Evolutionary conservation across 495 filamentous ascomycete species (phyloP), one percentile per base, ranked within the genome.

Genomic region (Penicillium odoratum): DNA sequence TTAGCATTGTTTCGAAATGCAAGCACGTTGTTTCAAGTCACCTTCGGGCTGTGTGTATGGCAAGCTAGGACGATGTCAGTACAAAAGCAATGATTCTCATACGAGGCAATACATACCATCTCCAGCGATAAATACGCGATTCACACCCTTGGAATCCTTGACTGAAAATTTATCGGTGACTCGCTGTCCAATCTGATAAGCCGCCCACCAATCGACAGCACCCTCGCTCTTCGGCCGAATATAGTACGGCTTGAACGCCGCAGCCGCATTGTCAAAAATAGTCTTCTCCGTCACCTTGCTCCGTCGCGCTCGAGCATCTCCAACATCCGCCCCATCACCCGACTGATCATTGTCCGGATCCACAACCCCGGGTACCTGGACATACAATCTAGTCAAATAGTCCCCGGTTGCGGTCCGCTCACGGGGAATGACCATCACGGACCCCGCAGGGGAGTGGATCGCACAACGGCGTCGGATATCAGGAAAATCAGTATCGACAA

Each of bases 41-140:
- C 88, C 79, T 91, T 92, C 2, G 89, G 89, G 7, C 84, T 86
- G 57, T 88, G 84, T 1, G 83, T 86, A 63, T 87, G 86, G 1
- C 73, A 76, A 21, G 73, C 73, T 74, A 33, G 46, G 11, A 33
- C 36, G 7, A 6, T 5, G 16, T 58, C 34, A 65, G 49, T 50
- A 48, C 42, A 43, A 10, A 5, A 25, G n/a, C 34, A 13, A 13
- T 40, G 13, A 4, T 11, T 3, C 38, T 34, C 2, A 11, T 34
- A 16, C 4, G 29, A 3, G 9, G 8, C n/a, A n/a, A 11, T 0
- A 54, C 67, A 77, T 79, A 57, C 83, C 83, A 69, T 88, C 82
- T 63, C 74, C 80, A n/a, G 81, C 85, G 58, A 91, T 83, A 60
- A 90, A 90, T 13, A 90, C 81, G 2, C 87, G 77, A 28, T 70